Evolutionary conservation across 2,329 filamentous ascomycete genomes (phyloP), one percentile per base, ranked within the genome.

Genomic region (Aphanoascus verrucosus): DNA sequence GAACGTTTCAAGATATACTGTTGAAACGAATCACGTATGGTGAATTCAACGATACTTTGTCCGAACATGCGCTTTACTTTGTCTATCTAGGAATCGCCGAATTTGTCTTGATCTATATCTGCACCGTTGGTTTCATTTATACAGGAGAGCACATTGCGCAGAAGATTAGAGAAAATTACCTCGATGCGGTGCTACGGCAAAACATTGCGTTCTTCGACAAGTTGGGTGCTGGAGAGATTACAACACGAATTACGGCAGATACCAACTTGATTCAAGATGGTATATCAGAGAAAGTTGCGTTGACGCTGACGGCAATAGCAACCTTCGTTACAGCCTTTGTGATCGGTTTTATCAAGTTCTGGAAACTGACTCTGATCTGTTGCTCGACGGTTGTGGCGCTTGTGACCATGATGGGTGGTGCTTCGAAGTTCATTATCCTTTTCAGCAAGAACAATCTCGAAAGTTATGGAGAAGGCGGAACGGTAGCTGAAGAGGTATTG

Each of bases 181-280:
- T 98, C 5, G 79, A 83, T 61, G 88, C 86, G 58, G 90, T 89
- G 64, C 74, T 94, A 73, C 81, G 82, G 56, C 89, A 94, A 67
- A 94, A 95, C 66, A 91, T 94, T 66, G 89, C 82, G 44, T 94
- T 88, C 69, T 94, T 94, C 69, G 93, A 97, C 69, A 93, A 93
- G 64, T 78, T 95, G 12, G 91, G 90, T 49, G 86, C 89, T 34
- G 90, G 91, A 55, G 93, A 96, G 70, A 87, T 97, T 56, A 95
- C 90, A 0, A 95, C 90, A 1, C 84, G 90, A 58, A 95, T 96
- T 61, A 97, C 91, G 0, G 85, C 90, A 9, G 91, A 97, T 67
- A 94, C 88, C 43, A 96, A 95, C 63, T 74, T 94, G 51, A 84
- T 97, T 53, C 91, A 96, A 68, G 90, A 94, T 60, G 91, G 89